Percentiles rank a stretch among this genome's conserved stretches.
phyloP scores from a whole-genome alignment of 1,284 basidiomycete species.

The Apiotrichum gamsii region DNA sequence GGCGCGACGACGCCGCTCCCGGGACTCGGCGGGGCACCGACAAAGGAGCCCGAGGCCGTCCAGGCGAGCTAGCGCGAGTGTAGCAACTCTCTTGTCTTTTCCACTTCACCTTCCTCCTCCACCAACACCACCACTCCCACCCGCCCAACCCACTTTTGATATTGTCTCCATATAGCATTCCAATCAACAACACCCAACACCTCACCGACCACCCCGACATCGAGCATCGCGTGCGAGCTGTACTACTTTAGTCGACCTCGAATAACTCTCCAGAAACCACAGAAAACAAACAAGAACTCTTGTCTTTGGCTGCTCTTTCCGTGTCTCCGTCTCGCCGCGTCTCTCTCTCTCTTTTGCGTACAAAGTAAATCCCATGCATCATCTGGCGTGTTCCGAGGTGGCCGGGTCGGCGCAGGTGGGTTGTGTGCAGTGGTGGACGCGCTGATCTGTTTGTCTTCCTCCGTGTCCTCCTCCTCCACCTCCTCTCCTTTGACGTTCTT shows the following conservation, averaged over 20 bases:
- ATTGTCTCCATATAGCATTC: slow-evolving; percentile 6
- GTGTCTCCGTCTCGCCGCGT: no score
- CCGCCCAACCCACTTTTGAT: neutral
- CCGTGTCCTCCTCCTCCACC: neutral
- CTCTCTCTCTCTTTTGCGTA: no score
- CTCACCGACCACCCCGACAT: no score
- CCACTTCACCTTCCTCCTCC: neutral
- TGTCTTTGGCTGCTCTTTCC: no score
- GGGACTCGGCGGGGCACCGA: neutral
- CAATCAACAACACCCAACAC: no score
- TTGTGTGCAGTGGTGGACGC: no score
- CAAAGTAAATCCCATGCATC: no score
- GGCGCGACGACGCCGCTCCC: neutral
- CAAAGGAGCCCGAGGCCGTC: no score
- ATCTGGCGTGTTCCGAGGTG: no score
- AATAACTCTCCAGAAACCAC: neutral
- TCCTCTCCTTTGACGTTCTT: neutral
- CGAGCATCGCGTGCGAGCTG: slow-evolving; percentile 3
- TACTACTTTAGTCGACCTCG: neutral
- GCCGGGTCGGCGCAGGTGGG: no score
- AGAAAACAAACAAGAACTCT: neutral
- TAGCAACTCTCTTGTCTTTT: no score
- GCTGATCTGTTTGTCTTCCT: neutral
- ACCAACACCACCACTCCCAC: neutral
- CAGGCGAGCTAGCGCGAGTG: no score